Evolutionary conservation across 78 protist species (phyloP).

Genomic region (Dictyostelium firmibasis): DNA sequence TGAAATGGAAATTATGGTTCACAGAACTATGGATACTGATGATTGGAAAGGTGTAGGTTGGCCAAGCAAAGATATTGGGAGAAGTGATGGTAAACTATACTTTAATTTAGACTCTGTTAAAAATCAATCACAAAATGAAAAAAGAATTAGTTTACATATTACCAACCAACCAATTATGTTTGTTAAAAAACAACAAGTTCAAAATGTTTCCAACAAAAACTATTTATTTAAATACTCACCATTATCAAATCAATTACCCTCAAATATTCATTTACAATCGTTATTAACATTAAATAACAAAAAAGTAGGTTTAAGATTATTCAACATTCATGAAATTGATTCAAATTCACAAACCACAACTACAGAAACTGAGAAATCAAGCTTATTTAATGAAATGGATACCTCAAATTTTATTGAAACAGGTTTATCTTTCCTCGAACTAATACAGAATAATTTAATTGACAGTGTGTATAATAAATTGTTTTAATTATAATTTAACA

Average conservation of each 20-base stretch:
- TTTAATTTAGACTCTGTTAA: neutral
- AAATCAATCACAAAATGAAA: neutral
- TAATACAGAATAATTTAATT: neutral
- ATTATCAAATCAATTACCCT: neutral
- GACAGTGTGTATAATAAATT: neutral
- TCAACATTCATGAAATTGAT: neutral
- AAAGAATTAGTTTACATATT: neutral
- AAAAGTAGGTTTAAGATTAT: neutral
- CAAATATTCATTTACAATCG: neutral
- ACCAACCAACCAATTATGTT: neutral
- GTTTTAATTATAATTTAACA: neutral
- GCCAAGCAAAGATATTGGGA: constrained; percentile 10
- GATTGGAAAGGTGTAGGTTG: constrained; percentile 41
- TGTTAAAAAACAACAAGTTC: neutral
- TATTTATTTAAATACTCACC: neutral
- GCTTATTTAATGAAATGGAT: neutral
- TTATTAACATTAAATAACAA: neutral
- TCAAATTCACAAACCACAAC: neutral
- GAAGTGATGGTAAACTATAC: constrained; percentile 50
- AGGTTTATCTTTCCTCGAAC: neutral
- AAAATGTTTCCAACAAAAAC: neutral
- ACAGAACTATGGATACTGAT: constrained; percentile 38
- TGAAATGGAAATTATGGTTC: constrained; percentile 76
- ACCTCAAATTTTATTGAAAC: neutral
- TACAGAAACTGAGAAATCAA: neutral